Evolutionary conservation across 257 asterid species (phyloP).

Genomic region (Solanum bulbocastanum): DNA sequence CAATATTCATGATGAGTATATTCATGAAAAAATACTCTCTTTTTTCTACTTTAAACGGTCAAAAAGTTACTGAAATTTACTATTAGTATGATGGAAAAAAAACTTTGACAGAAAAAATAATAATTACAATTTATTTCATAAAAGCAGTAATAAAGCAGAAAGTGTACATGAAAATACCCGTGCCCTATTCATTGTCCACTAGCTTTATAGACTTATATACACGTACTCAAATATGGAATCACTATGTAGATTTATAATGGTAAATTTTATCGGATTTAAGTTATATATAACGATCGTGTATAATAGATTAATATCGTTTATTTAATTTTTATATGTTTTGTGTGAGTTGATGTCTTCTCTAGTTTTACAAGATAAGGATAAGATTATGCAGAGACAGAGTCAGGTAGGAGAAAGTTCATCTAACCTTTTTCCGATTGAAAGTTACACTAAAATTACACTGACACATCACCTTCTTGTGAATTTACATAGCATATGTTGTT

Average conservation of each 20-base stretch:
- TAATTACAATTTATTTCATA: constrained; percentile 5
- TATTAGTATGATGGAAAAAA: background rate
- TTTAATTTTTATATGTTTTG: background rate
- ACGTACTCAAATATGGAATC: background rate
- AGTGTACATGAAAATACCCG: constrained; percentile 14
- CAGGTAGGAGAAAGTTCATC: background rate
- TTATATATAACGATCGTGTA: background rate
- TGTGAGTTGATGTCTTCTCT: background rate
- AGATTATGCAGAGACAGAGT: background rate
- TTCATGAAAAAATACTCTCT: background rate
- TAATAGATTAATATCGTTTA: background rate
- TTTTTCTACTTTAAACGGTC: background rate
- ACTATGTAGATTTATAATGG: background rate
- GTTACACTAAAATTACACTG: too few species aligned
- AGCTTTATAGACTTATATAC: background rate
- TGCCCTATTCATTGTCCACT: constrained; percentile 10
- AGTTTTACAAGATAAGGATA: background rate
- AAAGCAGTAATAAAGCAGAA: background rate
- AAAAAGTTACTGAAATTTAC: background rate
- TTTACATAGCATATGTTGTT: too few species aligned
- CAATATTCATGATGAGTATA: background rate
- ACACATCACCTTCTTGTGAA: background rate
- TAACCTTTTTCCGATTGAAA: background rate
- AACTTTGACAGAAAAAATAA: background rate
- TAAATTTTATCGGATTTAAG: background rate